phyloP scores from a whole-genome alignment of 768 basidiomycete genomes.

The Suillus occidentalis region DNA sequence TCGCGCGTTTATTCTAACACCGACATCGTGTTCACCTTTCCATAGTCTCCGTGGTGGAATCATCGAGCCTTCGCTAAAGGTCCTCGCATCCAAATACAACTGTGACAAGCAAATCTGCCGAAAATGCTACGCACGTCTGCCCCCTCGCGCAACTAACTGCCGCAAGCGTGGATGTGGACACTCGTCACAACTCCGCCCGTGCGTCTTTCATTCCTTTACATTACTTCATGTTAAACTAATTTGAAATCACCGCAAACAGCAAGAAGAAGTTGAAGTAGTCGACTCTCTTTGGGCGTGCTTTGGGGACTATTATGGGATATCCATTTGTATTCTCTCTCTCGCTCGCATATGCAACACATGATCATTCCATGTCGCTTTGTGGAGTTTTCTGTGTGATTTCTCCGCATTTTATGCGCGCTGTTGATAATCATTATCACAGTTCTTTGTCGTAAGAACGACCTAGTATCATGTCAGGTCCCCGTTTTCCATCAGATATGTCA shows the following conservation, averaged over 20 bases:
- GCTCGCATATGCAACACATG: slow-evolving; percentile 21
- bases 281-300: slow-evolving; percentile 13
- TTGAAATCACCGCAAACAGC: slow-evolving; percentile 35
- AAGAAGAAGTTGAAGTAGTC: slow-evolving; percentile 97
- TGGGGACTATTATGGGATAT: slow-evolving; percentile 12
- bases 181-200: slow-evolving; percentile 91
- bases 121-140: slow-evolving; percentile 99
- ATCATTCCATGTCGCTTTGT: slow-evolving; percentile 7
- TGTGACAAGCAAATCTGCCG: slow-evolving; percentile 99
- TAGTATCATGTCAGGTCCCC: not conserved
- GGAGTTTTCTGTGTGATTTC: not conserved
- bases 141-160: slow-evolving; percentile 99
- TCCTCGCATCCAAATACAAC: slow-evolving; percentile 96
- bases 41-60: slow-evolving; percentile 94
- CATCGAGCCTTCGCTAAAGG: slow-evolving; percentile 98
- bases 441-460: not conserved
- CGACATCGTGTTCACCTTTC: not conserved
- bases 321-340: slow-evolving; percentile 22
- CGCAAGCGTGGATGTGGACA: slow-evolving; percentile 92
- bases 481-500: not conserved
- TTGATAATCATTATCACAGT: not conserved
- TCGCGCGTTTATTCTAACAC: slow-evolving; percentile 3
- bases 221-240: slow-evolving; percentile 6
- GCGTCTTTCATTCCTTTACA: slow-evolving; percentile 34
- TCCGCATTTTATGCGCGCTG: slow-evolving; percentile 1